Conservation (phyloP, 2,329 filamentous ascomycete genomes). For the Botrytis sinoallii region DNA sequence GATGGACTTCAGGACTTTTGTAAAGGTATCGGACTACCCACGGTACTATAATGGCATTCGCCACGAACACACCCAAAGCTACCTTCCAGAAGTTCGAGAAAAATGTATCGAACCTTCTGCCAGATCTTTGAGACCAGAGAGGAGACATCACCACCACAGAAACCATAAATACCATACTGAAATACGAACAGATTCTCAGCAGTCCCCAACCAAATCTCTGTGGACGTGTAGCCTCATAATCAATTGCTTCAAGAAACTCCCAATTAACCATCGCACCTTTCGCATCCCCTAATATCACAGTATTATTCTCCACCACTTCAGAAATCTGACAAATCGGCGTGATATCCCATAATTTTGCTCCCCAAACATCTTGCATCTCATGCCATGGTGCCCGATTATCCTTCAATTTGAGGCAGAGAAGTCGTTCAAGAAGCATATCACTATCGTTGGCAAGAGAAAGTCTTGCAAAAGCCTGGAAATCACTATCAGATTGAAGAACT, state of each 20-base stretch:
- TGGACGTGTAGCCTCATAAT: background rate
- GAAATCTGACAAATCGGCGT: slow-evolving; percentile 37
- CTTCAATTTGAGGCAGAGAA: slow-evolving; percentile 31
- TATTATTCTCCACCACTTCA: slow-evolving; percentile 36
- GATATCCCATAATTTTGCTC: slow-evolving; percentile 37
- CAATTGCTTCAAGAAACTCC: slow-evolving; percentile 26
- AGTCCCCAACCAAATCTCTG: background rate
- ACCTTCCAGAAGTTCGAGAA: background rate
- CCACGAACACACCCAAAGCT: slow-evolving; percentile 11
- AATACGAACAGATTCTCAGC: background rate
- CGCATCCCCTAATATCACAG: slow-evolving; percentile 37
- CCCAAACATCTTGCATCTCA: slow-evolving; percentile 32
- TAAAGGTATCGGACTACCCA: slow-evolving; percentile 27
- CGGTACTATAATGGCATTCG: slow-evolving; percentile 24
- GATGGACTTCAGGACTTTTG: slow-evolving; percentile 28
- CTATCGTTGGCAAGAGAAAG: slow-evolving; percentile 38
- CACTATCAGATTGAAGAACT: slow-evolving; percentile 30
- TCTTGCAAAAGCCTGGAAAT: slow-evolving; percentile 36
- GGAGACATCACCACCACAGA: background rate
- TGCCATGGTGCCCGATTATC: slow-evolving; percentile 24
- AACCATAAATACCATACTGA: background rate
- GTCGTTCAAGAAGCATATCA: slow-evolving; percentile 37
- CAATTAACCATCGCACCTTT: slow-evolving; percentile 38
- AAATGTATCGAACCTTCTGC: background rate
- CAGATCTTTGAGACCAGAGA: background rate